Conservation (phyloP, 495 filamentous ascomycete species). For the Trichoderma asperelloides region DNA sequence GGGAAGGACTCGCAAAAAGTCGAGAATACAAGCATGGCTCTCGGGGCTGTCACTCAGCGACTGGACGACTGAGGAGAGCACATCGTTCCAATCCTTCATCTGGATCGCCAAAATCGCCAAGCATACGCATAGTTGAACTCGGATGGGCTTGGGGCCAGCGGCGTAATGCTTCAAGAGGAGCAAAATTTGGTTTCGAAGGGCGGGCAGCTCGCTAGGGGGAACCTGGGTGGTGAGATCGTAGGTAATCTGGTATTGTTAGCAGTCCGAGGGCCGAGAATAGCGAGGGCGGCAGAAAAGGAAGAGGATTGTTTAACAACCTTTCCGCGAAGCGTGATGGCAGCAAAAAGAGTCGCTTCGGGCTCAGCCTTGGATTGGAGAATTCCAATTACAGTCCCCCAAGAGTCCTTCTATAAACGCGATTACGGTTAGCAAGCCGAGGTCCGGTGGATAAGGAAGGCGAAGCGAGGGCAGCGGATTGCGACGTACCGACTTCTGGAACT, state of each 20-base stretch:
- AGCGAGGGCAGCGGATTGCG: neutral
- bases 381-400: slow-evolving; percentile 79
- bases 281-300: neutral
- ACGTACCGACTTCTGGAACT: slow-evolving; percentile 96
- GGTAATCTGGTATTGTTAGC: slow-evolving; percentile 31
- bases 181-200: slow-evolving; percentile 75
- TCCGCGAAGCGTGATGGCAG: slow-evolving; percentile 92
- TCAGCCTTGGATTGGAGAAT: slow-evolving; percentile 72
- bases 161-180: slow-evolving; percentile 68
- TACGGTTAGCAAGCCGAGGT: neutral
- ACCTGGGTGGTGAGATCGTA: slow-evolving; percentile 56
- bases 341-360: slow-evolving; percentile 84
- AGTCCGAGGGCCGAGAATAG: neutral
- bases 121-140: slow-evolving; percentile 91
- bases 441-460: neutral
- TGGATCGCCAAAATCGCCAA: slow-evolving; percentile 90
- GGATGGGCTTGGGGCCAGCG: slow-evolving; percentile 77
- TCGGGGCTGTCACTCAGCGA: slow-evolving; percentile 67
- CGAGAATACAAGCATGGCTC: slow-evolving; percentile 75
- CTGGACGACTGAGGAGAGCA: slow-evolving; percentile 68
- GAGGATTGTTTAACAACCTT: slow-evolving; percentile 54
- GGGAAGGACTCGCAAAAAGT: slow-evolving; percentile 91
- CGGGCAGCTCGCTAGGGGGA: slow-evolving; percentile 59
- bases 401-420: slow-evolving; percentile 53
- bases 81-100: slow-evolving; percentile 94